A percentile compares a stretch with the other conserved stretches of the same genome.
These are phyloP conservation scores for Beauveria medogensis DNA, from an alignment of 2,329 filamentous ascomycete genomes.

Conservation along the genomic window DNA sequence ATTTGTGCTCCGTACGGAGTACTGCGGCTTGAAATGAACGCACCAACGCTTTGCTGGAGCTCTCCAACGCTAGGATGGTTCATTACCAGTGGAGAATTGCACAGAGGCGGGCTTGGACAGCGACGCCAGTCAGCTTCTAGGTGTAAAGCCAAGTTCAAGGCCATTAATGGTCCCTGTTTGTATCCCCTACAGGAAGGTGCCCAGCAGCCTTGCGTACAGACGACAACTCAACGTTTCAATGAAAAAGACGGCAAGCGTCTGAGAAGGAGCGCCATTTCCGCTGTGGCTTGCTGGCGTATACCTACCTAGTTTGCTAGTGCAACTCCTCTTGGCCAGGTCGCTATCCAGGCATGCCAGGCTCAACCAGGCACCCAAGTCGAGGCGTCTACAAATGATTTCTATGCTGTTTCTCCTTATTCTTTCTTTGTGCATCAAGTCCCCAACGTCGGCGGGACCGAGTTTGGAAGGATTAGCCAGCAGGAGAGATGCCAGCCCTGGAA, in stretches of 20 bases:
- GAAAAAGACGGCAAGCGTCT: neutral
- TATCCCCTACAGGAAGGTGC: neutral
- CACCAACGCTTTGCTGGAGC: neutral
- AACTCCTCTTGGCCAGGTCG: too few relatives aligned
- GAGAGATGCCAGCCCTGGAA: neutral
- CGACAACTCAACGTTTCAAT: neutral
- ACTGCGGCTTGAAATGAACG: neutral
- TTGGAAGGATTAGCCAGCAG: neutral
- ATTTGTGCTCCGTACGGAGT: neutral
- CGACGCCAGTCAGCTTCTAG: conserved; percentile 1
- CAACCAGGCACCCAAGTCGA: neutral
- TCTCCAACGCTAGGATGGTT: neutral
- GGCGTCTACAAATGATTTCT: neutral
- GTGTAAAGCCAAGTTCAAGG: neutral
- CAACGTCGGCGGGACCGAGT: neutral
- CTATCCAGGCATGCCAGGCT: neutral
- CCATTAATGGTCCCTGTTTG: neutral
- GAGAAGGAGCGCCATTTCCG: neutral
- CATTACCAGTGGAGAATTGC: neutral
- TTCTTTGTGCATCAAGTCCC: neutral
- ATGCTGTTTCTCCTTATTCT: neutral
- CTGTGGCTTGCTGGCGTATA: neutral
- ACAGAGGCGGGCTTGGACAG: neutral
- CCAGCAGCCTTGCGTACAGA: neutral
- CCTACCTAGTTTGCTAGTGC: too few relatives aligned